Evolutionary conservation across 2,329 filamentous ascomycete genomes (phyloP), one percentile per base, ranked within the genome.

Genomic region (Aspergillus quadrilineatus): DNA sequence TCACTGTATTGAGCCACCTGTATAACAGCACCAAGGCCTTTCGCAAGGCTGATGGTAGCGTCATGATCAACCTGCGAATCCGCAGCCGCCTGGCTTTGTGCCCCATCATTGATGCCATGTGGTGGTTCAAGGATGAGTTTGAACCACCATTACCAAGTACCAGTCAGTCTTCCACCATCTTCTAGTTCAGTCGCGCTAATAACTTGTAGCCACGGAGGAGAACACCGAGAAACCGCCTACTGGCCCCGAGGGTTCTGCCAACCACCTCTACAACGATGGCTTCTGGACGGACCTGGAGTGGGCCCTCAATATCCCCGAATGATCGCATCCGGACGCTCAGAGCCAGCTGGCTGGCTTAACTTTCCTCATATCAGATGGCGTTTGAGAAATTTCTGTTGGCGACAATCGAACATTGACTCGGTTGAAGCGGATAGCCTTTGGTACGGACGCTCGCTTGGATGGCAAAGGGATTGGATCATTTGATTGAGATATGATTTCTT

Each of bases 81-180:
- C 69, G 75, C 10, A 73, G 72, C 53, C 72, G 75, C 9, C 60
- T 77, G 10, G 66, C 67, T 0, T 63, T 74, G 6, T 73, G 74
- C 53, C 65, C 69, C 7, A 64, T 76, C 4, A 60, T 77, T 15
- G 75, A 77, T 60, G 61, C 68, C 9, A 66, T 76, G 22, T 75
- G 74, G 67, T 77, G 75, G 75, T 77, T 74, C 73, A 69, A 74
- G 6, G 75, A 77, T 46, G 75, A 77, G 51, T 74, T 70, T 51
- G 74, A 73, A 37, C 60, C 50, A 12, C 28, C 41, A 2, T 9
- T 52, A 4, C 14, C 22, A 2, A 26, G 36, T 42, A 4, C 26
- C 6, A 42, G 28, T 45, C 15, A 47, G n/a, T 42, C 9, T 9
- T 4, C 22, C 22, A 22, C 22, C 22, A 22, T 22, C 22, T 22